Evolutionary conservation across 2,329 filamentous ascomycete species (phyloP), one percentile per base, ranked within the genome.

Genomic region (Exophiala dermatitidis): DNA sequence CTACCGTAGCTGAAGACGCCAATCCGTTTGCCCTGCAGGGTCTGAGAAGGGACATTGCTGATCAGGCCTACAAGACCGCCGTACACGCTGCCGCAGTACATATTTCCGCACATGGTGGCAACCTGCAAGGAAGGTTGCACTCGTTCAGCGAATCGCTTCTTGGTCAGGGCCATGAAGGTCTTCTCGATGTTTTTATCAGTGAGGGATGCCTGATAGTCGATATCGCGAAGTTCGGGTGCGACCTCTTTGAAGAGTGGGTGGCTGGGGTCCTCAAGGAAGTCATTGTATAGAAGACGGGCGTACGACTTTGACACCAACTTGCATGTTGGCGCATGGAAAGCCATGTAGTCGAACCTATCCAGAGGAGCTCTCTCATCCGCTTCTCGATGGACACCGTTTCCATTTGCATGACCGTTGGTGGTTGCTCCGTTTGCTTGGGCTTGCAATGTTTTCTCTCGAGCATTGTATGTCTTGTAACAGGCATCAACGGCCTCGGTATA

Each of bases 291-390:
- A 60, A 93, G 78, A 62, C 88, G 85, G 56, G 81, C 88, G 68
- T 90, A 93, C 12, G 86, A 90, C 76, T 93, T 93, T 68, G 86
- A 77, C 57, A 93, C 88, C 53, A 90, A 78, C 77, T 93, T 93
- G 84, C 88, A 93, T 60, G 84, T 91, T 38, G 88, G 88, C 12
- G 88, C 79, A 71, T 93, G 88, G 82, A 90, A 93, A 56, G 83
- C 72, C 68, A 93, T 72, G 75, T 89, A 88, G 72, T 91, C 87
- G 70, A 93, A 93, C 66, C 86, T 84, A 71, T 91, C 87, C 56
- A 93, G 73, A 46, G 78, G 74, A 37, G 82, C 82, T 74, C 85
- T 84, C 66, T 72, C 62, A 53, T 69, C 63, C 12, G 67, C 63
- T 72, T 70, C 53, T 67, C 70, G 54, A 68, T 63, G 53, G n/a